Evolutionary conservation across 129 eudicot genomes (phyloP), one percentile per base, ranked within the genome.

Genomic region (Pittosporum tobira): DNA sequence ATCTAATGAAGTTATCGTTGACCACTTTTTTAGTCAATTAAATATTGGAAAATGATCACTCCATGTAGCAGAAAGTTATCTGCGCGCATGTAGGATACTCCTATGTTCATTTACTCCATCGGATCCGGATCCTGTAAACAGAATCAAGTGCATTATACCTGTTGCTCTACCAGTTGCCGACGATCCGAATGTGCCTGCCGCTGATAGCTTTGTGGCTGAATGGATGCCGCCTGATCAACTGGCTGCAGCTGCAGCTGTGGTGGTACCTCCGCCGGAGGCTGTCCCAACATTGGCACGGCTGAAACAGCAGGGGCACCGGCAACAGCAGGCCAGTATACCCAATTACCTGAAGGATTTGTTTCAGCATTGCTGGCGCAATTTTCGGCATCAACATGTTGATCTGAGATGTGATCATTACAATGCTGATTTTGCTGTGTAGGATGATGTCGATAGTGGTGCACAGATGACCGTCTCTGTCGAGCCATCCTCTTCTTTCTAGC

Each of bases 401-500:
- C 74, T 10, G 62, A 61, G 49, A 43, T 63, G 1, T 62, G 44
- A 55, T 31, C 59, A 20, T 67, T 77, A 30, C 67, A 60, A n/a
- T n/a, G n/a, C 31, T 74, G 76, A n/a, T 58, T 66, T 20, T 66
- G 79, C 31, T 75, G 69, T 19, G 72, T 78, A 1, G 63, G 59
- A 0, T 84, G 73, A n/a, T n/a, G n/a, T 18, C 80, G 78, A 51
- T 75, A 84, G 50, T 76, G 89, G 49, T 81, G 73, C 34, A 22
- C 45, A 7, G 79, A 48, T 36, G 73, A 70, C 70, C 84, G 45
- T 72, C 83, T 71, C 56, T 87, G 94, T 45, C 94, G 72, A 13
- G 98, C 98, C 98, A 91, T 91, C 62, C 98, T 56, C 65, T 87
- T 91, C 81, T 86, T 87, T 52, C 98, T 71, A 0, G 98, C 98